These are phyloP conservation scores for Solanum gracilifrons DNA, from an alignment of 257 asterid genomes.

Conservation along the genomic window DNA sequence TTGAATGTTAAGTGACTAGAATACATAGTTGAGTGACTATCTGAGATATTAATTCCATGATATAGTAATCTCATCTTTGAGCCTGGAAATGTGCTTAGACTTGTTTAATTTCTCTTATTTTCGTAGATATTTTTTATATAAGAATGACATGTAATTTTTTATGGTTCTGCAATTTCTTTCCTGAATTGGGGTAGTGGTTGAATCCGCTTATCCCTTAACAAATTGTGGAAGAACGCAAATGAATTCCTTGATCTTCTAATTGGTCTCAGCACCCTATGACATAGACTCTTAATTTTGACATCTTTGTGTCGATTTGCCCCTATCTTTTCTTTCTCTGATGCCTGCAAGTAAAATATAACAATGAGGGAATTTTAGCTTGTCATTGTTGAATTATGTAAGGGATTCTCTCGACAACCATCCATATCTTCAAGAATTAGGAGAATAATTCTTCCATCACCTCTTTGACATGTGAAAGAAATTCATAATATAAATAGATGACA, in stretches of 20 bases:
- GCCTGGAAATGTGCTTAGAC: conserved; percentile 28
- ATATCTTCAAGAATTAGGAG: too few species aligned
- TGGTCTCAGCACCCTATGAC: conserved; percentile 34
- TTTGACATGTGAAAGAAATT: too few species aligned
- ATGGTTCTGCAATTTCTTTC: conserved; percentile 16
- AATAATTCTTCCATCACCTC: too few species aligned
- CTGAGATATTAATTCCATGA: not conserved
- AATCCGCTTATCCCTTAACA: conserved; percentile 35
- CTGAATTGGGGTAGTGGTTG: conserved; percentile 40
- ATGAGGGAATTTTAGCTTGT: too few species aligned
- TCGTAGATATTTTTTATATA: conserved; percentile 24
- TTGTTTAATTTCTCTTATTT: conserved; percentile 24
- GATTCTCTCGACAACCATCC: too few species aligned
- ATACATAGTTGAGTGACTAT: too few species aligned
- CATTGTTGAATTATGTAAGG: too few species aligned
- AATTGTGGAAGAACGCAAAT: conserved; percentile 27
- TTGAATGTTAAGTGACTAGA: too few species aligned
- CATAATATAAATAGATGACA: too few species aligned
- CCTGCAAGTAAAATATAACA: too few species aligned
- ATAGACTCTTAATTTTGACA: conserved; percentile 31
- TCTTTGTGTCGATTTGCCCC: too few species aligned
- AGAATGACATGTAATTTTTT: conserved; percentile 28
- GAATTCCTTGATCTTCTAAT: conserved; percentile 26
- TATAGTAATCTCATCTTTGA: not conserved
- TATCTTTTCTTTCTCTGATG: too few species aligned